Evolutionary conservation across 2,329 filamentous ascomycete species (phyloP).

Genomic region (Exophiala mesophila): DNA sequence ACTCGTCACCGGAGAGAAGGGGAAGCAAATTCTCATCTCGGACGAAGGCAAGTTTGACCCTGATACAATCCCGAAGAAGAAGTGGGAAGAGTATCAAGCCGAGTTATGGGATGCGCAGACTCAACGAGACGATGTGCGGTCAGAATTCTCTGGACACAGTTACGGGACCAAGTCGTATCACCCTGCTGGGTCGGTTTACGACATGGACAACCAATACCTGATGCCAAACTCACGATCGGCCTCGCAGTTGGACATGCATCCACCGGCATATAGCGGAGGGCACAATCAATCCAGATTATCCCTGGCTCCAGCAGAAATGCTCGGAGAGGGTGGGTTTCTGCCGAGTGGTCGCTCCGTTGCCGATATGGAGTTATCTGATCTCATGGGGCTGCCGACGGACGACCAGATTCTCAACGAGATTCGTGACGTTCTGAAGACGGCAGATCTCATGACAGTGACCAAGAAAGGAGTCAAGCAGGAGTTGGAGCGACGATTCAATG

Average conservation of each 20-base stretch:
- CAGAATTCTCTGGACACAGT: slow-evolving; percentile 86
- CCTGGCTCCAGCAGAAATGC: slow-evolving; percentile 68
- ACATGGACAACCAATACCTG: slow-evolving; percentile 24
- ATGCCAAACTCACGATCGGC: slow-evolving; percentile 56
- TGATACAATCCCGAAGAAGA: slow-evolving; percentile 86
- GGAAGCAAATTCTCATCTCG: slow-evolving; percentile 84
- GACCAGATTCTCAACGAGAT: slow-evolving; percentile 91
- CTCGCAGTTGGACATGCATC: slow-evolving; percentile 55
- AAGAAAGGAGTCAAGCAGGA: slow-evolving; percentile 98
- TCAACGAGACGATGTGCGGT: slow-evolving; percentile 70
- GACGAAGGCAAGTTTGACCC: slow-evolving; percentile 99
- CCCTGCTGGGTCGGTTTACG: slow-evolving; percentile 63
- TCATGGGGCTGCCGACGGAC: slow-evolving; percentile 74
- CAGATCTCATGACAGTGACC: slow-evolving; percentile 94
- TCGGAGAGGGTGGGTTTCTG: slow-evolving; percentile 67
- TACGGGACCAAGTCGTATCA: slow-evolving; percentile 80
- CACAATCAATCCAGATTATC: slow-evolving; percentile 64
- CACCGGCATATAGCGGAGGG: slow-evolving; percentile 38
- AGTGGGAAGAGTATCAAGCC: slow-evolving; percentile 98
- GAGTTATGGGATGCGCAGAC: slow-evolving; percentile 97
- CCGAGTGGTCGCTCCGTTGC: slow-evolving; percentile 56
- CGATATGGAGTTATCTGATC: slow-evolving; percentile 70
- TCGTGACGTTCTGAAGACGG: slow-evolving; percentile 81
- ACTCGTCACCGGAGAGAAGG: slow-evolving; percentile 89
- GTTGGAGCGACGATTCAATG: slow-evolving; percentile 82